Conservation (phyloP, 2,329 filamentous ascomycete species). For the Pyricularia grisea region DNA sequence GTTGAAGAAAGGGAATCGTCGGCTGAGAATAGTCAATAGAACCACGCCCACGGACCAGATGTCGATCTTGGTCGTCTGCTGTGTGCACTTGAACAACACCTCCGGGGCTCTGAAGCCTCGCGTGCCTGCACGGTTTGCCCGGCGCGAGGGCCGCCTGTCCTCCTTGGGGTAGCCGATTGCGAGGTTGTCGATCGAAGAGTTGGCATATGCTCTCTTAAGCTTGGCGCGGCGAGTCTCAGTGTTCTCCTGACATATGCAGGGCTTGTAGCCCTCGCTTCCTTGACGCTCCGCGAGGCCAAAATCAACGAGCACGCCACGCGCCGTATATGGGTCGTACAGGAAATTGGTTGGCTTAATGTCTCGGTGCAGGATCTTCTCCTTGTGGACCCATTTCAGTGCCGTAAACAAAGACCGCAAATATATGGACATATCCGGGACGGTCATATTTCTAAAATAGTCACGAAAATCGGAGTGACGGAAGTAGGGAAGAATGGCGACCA, state of each 20-base stretch:
- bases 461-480: slow-evolving; percentile 94
- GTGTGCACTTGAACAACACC: slow-evolving; percentile 93
- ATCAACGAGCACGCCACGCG: slow-evolving; percentile 89
- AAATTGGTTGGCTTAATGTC: slow-evolving; percentile 99
- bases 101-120: slow-evolving; percentile 93
- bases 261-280: slow-evolving; percentile 56
- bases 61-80: slow-evolving; percentile 88
- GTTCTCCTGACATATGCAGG: slow-evolving; percentile 71
- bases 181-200: slow-evolving; percentile 17
- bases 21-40: slow-evolving; percentile 83
- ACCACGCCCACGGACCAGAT: slow-evolving; percentile 98
- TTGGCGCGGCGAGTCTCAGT: slow-evolving; percentile 51
- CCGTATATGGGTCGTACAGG: slow-evolving; percentile 73
- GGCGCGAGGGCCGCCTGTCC: slow-evolving; percentile 76
- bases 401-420: slow-evolving; percentile 87
- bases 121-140: slow-evolving; percentile 90
- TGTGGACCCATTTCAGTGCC: slow-evolving; percentile 75
- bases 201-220: slow-evolving; percentile 44
- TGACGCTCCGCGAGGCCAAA: slow-evolving; percentile 92
- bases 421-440: slow-evolving; percentile 72
- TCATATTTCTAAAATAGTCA: slow-evolving; percentile 87
- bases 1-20: slow-evolving; percentile 96
- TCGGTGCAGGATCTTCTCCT: slow-evolving; percentile 76
- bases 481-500: slow-evolving; percentile 89
- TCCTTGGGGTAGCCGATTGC: slow-evolving; percentile 75